phyloP scores from a whole-genome alignment of 352 stramenopile genomes.

The Phytophthora constricta region DNA sequence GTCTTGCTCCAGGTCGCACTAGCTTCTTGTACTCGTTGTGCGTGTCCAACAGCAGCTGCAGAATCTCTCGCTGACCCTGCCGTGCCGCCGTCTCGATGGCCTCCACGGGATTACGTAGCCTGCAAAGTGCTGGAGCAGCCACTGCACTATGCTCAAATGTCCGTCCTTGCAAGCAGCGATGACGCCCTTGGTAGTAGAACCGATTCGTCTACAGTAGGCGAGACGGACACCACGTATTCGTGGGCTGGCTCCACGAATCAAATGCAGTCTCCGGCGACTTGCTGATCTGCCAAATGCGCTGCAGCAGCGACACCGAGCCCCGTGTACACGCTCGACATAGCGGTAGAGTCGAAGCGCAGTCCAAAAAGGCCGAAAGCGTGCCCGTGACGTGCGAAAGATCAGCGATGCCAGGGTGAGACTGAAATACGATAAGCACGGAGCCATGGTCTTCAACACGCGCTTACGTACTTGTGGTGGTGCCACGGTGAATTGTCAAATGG shows the following conservation, averaged over 20 bases:
- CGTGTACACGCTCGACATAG: slow-evolving; percentile 24
- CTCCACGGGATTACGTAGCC: slow-evolving; percentile 21
- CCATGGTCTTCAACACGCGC: slow-evolving; percentile 16
- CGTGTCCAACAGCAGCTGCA: slow-evolving; percentile 23
- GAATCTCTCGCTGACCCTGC: slow-evolving; percentile 17
- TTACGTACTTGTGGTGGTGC: slow-evolving; percentile 1
- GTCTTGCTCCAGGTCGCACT: slow-evolving; percentile 13
- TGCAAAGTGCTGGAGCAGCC: slow-evolving; percentile 25
- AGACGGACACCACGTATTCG: slow-evolving; percentile 26
- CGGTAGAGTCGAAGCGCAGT: slow-evolving; percentile 25
- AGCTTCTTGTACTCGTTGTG: slow-evolving; percentile 23
- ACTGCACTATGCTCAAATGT: slow-evolving; percentile 21
- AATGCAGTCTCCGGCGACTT: slow-evolving; percentile 14
- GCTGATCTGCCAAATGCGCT: slow-evolving; percentile 24
- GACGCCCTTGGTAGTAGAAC: slow-evolving; percentile 31
- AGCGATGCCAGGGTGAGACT: slow-evolving; percentile 20
- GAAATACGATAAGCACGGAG: slow-evolving; percentile 24
- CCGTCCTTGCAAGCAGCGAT: slow-evolving; percentile 23
- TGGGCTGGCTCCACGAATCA: slow-evolving; percentile 22
- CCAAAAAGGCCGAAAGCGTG: slow-evolving; percentile 23
- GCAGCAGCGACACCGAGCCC: slow-evolving; percentile 22
- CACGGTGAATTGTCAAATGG: slow-evolving; percentile 1
- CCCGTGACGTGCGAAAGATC: slow-evolving; percentile 33
- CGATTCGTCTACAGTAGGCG: slow-evolving; percentile 31
- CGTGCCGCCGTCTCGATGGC: slow-evolving; percentile 26